Evolutionary conservation across 208 protist species (phyloP).

Genomic region (Acanthamoeba triangularis): DNA sequence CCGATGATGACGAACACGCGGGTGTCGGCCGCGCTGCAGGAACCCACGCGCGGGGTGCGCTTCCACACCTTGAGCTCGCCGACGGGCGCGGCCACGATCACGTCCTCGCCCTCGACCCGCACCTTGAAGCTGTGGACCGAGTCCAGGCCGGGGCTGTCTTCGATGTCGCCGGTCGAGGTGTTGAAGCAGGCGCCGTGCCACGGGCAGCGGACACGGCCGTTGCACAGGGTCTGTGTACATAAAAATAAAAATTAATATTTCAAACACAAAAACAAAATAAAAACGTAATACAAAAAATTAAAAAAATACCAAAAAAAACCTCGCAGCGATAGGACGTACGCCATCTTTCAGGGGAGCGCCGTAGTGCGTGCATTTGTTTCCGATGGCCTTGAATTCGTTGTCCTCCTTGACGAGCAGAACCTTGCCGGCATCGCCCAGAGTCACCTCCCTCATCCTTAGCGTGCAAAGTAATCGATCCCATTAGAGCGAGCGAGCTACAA

Average conservation of each 20-base stretch:
- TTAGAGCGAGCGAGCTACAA: neutral
- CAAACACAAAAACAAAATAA: neutral
- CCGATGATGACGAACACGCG: slow-evolving; percentile 75
- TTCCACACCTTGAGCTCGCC: slow-evolving; percentile 66
- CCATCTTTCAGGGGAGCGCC: slow-evolving; percentile 82
- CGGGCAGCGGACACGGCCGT: slow-evolving; percentile 81
- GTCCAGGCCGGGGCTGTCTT: slow-evolving; percentile 83
- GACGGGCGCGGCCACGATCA: slow-evolving; percentile 69
- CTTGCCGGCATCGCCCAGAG: slow-evolving; percentile 78
- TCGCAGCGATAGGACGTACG: too few relatives aligned
- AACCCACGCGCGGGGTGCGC: neutral
- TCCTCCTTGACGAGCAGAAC: slow-evolving; percentile 80
- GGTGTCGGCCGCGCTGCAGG: neutral
- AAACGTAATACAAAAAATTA: neutral
- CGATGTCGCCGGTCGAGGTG: slow-evolving; percentile 85
- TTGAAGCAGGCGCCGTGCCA: slow-evolving; percentile 88
- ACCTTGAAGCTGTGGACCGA: slow-evolving; percentile 46
- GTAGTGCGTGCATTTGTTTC: slow-evolving; percentile 84
- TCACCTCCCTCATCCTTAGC: slow-evolving; percentile 78
- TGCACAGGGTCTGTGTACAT: slow-evolving; percentile 14
- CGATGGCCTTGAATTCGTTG: slow-evolving; percentile 76
- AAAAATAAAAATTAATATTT: slow-evolving; percentile 34
- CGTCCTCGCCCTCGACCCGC: slow-evolving; percentile 75
- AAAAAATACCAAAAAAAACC: neutral
- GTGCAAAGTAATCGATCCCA: neutral